Percentiles rank a stretch among this genome's conserved stretches.
Evolutionary conservation across 2,329 filamentous ascomycete species (phyloP).

Genomic region (Exutisphaerella laricina): DNA sequence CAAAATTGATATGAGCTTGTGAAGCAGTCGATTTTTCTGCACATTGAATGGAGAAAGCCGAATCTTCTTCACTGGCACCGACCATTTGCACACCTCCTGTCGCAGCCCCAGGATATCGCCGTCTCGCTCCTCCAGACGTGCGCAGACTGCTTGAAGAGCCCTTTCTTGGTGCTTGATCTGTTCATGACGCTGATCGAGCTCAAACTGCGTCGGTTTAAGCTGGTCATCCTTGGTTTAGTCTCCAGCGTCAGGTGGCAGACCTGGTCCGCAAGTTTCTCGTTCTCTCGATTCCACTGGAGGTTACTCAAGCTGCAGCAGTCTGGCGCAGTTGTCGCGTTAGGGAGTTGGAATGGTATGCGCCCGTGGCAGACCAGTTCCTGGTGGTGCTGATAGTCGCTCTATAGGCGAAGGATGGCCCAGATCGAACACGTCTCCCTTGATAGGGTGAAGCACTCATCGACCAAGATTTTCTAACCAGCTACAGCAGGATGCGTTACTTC

Average conservation of each 20-base stretch:
- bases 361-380: not conserved
- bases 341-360: not conserved
- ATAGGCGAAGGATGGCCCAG: not conserved
- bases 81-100: not conserved
- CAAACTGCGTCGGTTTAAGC: not conserved
- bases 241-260: not conserved
- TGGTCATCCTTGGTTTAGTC: not conserved
- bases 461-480: not conserved
- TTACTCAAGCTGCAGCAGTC: not conserved
- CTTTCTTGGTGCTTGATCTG: constrained; percentile 1
- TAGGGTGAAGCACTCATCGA: not conserved
- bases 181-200: not conserved
- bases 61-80: not conserved
- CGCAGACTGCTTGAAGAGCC: not conserved
- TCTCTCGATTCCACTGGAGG: not conserved
- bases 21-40: not conserved
- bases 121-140: not conserved
- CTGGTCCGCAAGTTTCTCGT: not conserved
- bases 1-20: no score
- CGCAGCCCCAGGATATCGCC: not conserved
- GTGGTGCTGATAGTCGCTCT: not conserved
- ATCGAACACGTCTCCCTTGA: not conserved
- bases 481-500: not conserved
- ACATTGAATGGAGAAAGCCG: not conserved
- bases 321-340: not conserved